phyloP scores from a whole-genome alignment of 2,329 filamentous ascomycete species.

The Rhynchosporium secalis region DNA sequence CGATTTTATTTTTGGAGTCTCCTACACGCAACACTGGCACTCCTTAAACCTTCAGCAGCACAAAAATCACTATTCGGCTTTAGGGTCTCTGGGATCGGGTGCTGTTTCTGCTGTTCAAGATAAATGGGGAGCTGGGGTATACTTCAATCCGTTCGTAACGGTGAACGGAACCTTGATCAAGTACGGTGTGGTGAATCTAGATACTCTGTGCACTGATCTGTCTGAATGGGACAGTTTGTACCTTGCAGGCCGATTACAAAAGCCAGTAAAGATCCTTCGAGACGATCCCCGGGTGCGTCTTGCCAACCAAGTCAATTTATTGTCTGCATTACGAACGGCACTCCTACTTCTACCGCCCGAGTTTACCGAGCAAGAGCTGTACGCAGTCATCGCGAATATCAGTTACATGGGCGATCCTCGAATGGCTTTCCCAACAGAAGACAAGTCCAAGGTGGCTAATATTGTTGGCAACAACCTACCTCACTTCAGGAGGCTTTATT shows the following conservation, averaged over 20 bases:
- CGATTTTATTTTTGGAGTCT: constrained; percentile 96
- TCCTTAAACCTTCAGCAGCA: constrained; percentile 87
- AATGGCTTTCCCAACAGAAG: constrained; percentile 87
- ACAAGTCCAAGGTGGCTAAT: constrained; percentile 88
- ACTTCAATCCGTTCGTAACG: constrained; percentile 95
- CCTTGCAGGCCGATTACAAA: constrained; percentile 92
- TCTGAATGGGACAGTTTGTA: constrained; percentile 93
- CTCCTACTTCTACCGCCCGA: constrained; percentile 78
- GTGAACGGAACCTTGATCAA: constrained; percentile 96
- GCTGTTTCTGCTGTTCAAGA: constrained; percentile 86
- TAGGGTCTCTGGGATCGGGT: constrained; percentile 81
- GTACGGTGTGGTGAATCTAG: constrained; percentile 93
- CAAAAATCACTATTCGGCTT: constrained; percentile 85
- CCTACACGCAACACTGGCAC: constrained; percentile 95
- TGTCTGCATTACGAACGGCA: constrained; percentile 87
- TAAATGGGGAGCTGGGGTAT: constrained; percentile 85
- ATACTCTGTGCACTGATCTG: constrained; percentile 84
- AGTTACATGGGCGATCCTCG: constrained; percentile 96
- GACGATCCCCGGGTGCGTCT: constrained; percentile 91
- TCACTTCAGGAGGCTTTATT: constrained; percentile 89
- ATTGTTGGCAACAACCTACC: constrained; percentile 90
- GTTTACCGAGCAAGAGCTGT: constrained; percentile 87
- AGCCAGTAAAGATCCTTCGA: constrained; percentile 95
- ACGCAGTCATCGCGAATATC: constrained; percentile 86
- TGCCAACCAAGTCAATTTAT: constrained; percentile 92